Evolutionary conservation across 2,329 filamentous ascomycete species (phyloP).

Genomic region (Parasarocladium wereldwijsianum): DNA sequence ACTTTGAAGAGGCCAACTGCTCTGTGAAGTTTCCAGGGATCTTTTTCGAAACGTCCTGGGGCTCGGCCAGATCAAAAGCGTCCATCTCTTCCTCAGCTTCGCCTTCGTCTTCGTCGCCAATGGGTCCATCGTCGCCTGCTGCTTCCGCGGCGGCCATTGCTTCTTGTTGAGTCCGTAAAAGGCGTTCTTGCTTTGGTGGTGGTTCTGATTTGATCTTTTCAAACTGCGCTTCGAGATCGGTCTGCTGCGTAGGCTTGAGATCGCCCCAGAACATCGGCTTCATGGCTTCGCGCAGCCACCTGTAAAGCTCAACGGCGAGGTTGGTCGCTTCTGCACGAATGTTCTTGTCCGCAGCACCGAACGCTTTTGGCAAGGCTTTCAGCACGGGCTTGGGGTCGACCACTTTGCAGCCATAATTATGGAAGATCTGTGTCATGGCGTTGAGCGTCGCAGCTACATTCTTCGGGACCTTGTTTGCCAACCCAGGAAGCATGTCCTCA

Average conservation of each 20-base stretch:
- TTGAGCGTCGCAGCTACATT: conserved; percentile 58
- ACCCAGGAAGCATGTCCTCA: conserved; percentile 72
- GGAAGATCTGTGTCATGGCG: conserved; percentile 70
- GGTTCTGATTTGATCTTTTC: conserved; percentile 84
- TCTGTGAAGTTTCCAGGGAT: conserved; percentile 74
- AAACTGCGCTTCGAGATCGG: conserved; percentile 84
- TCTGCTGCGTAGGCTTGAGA: conserved; percentile 87
- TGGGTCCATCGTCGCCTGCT: conserved; percentile 41
- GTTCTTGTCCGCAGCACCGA: conserved; percentile 96
- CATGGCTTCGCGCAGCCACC: conserved; percentile 95
- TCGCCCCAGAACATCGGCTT: conserved; percentile 97
- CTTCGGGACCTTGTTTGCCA: conserved; percentile 85
- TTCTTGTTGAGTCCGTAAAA: conserved; percentile 80
- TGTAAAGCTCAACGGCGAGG: conserved; percentile 83
- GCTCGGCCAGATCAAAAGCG: conserved; percentile 67
- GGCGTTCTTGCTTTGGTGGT: conserved; percentile 74
- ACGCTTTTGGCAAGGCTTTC: conserved; percentile 77
- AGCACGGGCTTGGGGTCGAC: conserved; percentile 86
- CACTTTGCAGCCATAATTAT: conserved; percentile 89
- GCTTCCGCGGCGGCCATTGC: conserved; percentile 57
- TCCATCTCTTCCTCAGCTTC: conserved; percentile 52
- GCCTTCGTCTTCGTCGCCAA: conserved; percentile 39
- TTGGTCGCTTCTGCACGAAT: conserved; percentile 87
- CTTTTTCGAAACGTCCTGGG: conserved; percentile 72
- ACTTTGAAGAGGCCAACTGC: conserved; percentile 77